Conservation (phyloP, 225 moss, liverwort and hornwort genomes). For the Pleurozium schreberi region DNA sequence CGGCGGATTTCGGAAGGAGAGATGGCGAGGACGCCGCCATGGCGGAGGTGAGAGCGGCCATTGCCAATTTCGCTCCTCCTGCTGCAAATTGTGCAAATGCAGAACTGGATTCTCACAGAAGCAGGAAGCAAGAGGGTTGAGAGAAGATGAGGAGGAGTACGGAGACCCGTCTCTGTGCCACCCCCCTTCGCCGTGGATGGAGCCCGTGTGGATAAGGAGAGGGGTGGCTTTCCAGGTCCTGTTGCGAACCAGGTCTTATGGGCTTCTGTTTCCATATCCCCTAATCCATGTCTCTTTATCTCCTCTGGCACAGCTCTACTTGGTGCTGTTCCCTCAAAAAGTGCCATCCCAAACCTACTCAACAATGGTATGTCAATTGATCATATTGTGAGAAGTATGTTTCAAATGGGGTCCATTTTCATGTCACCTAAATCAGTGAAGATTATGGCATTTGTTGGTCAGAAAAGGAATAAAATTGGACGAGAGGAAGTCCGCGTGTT, state of each 20-base stretch:
- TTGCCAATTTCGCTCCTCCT: not conserved
- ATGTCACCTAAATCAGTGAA: too few relatives aligned
- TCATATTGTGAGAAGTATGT: too few relatives aligned
- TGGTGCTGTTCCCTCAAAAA: too few relatives aligned
- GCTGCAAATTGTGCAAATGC: not conserved
- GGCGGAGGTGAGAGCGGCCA: conserved; percentile 23
- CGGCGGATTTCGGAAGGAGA: not conserved
- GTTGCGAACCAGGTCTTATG: not conserved
- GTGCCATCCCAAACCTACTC: too few relatives aligned
- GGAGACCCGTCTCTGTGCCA: not conserved
- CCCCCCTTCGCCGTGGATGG: not conserved
- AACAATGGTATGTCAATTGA: too few relatives aligned
- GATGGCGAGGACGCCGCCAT: conserved; percentile 4
- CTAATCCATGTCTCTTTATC: not conserved
- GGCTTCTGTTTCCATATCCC: not conserved
- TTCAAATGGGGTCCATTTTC: too few relatives aligned
- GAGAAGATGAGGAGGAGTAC: not conserved
- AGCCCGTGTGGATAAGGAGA: conserved; percentile 14
- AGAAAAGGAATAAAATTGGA: too few relatives aligned
- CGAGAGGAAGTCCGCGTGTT: too few relatives aligned
- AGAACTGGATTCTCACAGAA: not conserved
- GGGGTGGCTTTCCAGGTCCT: not conserved
- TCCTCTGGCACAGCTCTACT: too few relatives aligned
- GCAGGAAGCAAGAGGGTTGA: not conserved
- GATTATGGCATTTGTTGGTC: too few relatives aligned